A percentile compares a stretch with the other conserved stretches of the same genome.
phyloP scores from a whole-genome alignment of 1,284 basidiomycete genomes.

The Inonotus hispidus region DNA sequence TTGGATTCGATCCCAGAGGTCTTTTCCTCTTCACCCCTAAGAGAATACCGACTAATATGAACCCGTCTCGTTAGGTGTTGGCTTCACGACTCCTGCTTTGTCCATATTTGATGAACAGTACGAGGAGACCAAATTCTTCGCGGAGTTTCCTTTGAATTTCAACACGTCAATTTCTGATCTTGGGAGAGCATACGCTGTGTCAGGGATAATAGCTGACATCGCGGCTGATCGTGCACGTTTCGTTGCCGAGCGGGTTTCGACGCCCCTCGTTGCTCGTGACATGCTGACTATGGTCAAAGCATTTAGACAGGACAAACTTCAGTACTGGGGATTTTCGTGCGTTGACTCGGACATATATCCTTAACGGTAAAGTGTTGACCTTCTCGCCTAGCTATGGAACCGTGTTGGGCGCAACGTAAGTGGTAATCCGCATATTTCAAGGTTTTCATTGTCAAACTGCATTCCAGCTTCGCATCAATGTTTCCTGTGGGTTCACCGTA shows the following conservation, averaged over 20 bases:
- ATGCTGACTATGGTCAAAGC: slow-evolving; percentile 27
- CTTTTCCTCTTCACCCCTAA: background rate
- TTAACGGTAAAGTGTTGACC: background rate
- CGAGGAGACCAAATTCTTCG: slow-evolving; percentile 10
- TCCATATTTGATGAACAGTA: slow-evolving; percentile 1
- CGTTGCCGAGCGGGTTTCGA: slow-evolving; percentile 16
- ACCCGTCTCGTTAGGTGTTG: slow-evolving; percentile 13
- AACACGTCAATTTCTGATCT: slow-evolving; percentile 8
- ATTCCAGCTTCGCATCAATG: slow-evolving; percentile 23
- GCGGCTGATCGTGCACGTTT: background rate
- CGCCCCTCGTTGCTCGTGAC: slow-evolving; percentile 24
- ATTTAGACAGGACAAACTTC: slow-evolving; percentile 24
- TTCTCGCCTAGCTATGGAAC: slow-evolving; percentile 23
- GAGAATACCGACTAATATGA: background rate
- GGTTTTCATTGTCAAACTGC: background rate
- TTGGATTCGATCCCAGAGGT: slow-evolving; percentile 33
- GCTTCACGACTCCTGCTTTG: slow-evolving; percentile 17
- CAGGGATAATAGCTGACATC: background rate
- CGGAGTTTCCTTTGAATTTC: background rate
- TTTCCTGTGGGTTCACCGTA: slow-evolving; percentile 23
- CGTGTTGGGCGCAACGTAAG: slow-evolving; percentile 23
- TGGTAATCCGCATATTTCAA: background rate
- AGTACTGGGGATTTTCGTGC: slow-evolving; percentile 29
- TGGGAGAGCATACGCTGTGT: background rate
- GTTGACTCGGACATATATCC: background rate